A percentile compares a stretch with the other conserved stretches of the same genome.
phyloP scores from a whole-genome alignment of 129 eudicot species.

The Oenanthe sinensis region DNA sequence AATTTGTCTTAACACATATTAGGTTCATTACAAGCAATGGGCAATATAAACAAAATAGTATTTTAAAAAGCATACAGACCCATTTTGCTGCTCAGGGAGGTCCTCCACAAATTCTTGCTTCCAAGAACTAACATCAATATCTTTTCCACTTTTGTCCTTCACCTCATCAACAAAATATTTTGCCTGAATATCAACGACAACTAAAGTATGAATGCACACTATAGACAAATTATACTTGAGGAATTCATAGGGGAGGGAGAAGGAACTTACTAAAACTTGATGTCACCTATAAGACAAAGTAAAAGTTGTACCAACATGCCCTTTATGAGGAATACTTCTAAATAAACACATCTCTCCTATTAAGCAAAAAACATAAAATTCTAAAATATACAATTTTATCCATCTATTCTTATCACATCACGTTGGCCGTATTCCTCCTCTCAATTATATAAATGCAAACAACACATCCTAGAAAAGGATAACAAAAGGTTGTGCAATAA shows the following conservation, averaged over 20 bases:
- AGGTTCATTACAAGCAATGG: background rate
- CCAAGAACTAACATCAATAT: conserved; percentile 51
- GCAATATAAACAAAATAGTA: background rate
- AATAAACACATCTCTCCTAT: background rate
- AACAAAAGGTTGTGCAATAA: background rate
- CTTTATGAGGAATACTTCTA: background rate
- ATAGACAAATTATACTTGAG: background rate
- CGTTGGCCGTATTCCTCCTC: background rate
- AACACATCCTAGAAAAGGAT: background rate
- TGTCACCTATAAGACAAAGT: background rate
- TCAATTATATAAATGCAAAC: background rate
- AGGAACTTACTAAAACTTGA: background rate
- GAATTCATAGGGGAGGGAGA: background rate
- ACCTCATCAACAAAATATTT: conserved; percentile 14
- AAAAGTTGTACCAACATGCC: background rate
- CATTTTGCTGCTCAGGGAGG: conserved; percentile 83
- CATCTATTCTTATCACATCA: background rate
- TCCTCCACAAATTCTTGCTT: conserved; percentile 59
- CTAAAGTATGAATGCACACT: background rate
- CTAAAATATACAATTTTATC: background rate
- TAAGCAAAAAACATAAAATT: background rate
- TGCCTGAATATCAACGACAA: conserved; percentile 28
- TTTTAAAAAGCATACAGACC: conserved; percentile 30
- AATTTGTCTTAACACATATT: background rate
- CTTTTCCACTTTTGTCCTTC: conserved; percentile 14